Conservation (phyloP, 2,329 filamentous ascomycete species). For the Bipolaris oryzae region DNA sequence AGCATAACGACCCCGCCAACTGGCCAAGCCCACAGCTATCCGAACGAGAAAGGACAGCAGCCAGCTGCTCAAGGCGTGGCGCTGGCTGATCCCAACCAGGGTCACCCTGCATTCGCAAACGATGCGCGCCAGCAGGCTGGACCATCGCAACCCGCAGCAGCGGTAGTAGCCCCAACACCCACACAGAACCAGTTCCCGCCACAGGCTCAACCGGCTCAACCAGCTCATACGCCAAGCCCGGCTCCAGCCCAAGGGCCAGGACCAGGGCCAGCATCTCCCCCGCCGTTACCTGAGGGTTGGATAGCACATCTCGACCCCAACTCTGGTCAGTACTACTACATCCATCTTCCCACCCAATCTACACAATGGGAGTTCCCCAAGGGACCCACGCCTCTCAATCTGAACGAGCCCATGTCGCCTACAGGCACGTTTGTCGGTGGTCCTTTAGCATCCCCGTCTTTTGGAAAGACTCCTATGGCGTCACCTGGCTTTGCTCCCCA, state of each 20-base stretch:
- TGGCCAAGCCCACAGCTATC: constrained; percentile 64
- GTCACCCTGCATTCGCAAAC: constrained; percentile 91
- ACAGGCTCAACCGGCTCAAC: constrained; percentile 30
- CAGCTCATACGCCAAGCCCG: constrained; percentile 49
- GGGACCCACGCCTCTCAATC: constrained; percentile 84
- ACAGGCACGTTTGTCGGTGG: constrained; percentile 59
- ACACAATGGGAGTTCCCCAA: constrained; percentile 99
- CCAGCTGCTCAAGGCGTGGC: constrained; percentile 34
- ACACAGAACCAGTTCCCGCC: constrained; percentile 33
- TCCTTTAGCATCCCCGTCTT: constrained; percentile 52
- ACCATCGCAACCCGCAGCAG: constrained; percentile 46
- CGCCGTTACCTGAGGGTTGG: constrained; percentile 95
- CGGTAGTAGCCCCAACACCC: constrained; percentile 41
- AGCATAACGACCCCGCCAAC: constrained; percentile 61
- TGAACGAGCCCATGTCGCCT: constrained; percentile 85
- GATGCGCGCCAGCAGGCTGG: constrained; percentile 65
- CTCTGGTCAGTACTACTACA: constrained; percentile 98
- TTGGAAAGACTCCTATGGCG: constrained; percentile 67
- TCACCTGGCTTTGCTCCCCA: constrained; percentile 85
- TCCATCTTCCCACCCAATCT: constrained; percentile 90
- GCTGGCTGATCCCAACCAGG: constrained; percentile 54
- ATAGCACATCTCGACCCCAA: constrained; percentile 95
- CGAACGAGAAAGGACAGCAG: constrained; percentile 74
- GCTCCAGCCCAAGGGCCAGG: constrained; percentile 66
- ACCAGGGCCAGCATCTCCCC: constrained; percentile 78